Base-by-base conservation (phyloP, 2,329 filamentous ascomycete genomes). In the Zymoseptoria crescenta region DNA sequence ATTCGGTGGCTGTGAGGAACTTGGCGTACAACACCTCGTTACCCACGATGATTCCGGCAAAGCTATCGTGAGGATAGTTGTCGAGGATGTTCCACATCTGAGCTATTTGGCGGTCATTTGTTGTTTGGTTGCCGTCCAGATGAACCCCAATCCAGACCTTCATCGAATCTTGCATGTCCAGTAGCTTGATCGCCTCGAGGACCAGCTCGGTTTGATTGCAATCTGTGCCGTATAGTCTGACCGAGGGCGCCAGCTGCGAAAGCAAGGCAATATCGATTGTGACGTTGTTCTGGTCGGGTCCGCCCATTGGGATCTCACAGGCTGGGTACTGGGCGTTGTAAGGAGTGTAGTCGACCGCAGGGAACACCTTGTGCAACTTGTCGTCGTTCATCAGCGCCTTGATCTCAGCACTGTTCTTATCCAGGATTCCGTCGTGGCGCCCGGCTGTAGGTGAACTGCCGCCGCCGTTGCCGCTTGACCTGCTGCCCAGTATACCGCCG, bases 171-270 rank as follows among this genome's bases (percentile, higher is more conserved):
- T 74, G 78, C 67, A 96, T 77, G 56, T 87, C 80, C 10, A 97
- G 80, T 55, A 81, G 81, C 59, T 89, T 80, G 67, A 97, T 87
- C 20, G 92, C 87, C 68, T 94, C 87, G 8, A 97, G 78, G 0
- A 95, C 84, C 88, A 97, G 94, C 74, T 96, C 84, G 0, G 93
- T 97, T 75, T 97, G 93, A 74, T 96, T 96, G 81, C 93, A 97
- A 76, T 97, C 93, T 10, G 91, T 97, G 54, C 93, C 93, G 72
- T 97, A 97, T 0, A 96, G 80, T 7, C 93, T 87, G 53, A 97
- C 83, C 2, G 86, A 87, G 72, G 96, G 92, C 60, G 91, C 96
- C 50, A 97, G 80, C 72, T 96, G 91, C 10, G 89, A 91, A 55
- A 97, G 84, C 8, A 96, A 87, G 1, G 94, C 93, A 59, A 96